Percentiles rank a stretch among this genome's conserved stretches.
These are phyloP conservation scores for Calonectria leucothoes DNA, from an alignment of 2,329 filamentous ascomycete species.

Conservation along the genomic window DNA sequence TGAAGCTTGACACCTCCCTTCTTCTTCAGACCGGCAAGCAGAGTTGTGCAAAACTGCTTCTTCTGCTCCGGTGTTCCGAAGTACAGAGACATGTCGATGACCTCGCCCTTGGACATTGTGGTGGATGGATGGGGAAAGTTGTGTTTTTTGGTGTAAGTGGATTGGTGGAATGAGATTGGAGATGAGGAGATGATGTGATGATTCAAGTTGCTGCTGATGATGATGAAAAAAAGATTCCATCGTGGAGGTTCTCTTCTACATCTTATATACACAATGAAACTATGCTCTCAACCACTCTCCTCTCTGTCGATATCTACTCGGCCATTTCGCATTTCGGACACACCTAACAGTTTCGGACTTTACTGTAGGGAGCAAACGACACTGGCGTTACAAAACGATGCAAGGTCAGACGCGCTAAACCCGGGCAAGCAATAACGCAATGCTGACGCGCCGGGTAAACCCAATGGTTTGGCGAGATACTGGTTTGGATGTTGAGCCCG, in stretches of 20 bases:
- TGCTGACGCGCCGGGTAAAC: not conserved
- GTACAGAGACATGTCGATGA: conserved; percentile 45
- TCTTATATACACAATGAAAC: conserved; percentile 1
- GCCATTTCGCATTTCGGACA: not conserved
- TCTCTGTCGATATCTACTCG: not conserved
- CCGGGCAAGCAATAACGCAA: not conserved
- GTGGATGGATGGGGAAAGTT: not conserved
- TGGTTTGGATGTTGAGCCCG: not conserved
- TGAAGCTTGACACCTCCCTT: conserved; percentile 40
- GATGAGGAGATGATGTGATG: not conserved
- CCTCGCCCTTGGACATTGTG: conserved; percentile 25
- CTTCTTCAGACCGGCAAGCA: conserved; percentile 37
- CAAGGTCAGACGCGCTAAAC: not conserved
- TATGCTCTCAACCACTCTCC: not conserved
- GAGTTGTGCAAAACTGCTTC: conserved; percentile 36
- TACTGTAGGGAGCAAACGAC: not conserved
- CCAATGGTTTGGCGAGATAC: not conserved
- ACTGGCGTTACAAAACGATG: not conserved
- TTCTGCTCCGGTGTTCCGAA: conserved; percentile 41
- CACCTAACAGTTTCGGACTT: not conserved
- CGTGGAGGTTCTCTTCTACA: not conserved
- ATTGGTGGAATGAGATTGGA: not conserved
- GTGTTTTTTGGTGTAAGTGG: not conserved
- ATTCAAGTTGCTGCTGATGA: not conserved
- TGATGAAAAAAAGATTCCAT: not conserved